Evolutionary conservation across 2,329 filamentous ascomycete species (phyloP), one percentile per base, ranked within the genome.

Genomic region (Didymellaceae sp.): DNA sequence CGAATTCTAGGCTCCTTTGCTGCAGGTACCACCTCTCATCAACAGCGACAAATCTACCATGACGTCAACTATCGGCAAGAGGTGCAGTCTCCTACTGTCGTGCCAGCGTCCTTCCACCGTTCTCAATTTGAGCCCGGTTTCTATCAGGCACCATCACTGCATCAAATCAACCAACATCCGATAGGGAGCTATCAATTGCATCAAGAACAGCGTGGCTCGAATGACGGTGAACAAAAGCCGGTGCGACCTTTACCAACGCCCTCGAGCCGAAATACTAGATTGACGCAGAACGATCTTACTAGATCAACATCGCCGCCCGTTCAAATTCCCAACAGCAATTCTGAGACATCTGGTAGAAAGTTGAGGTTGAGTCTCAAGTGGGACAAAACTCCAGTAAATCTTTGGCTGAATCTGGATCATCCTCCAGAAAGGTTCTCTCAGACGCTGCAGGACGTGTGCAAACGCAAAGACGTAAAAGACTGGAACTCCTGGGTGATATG

Each of bases 291-390:
- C 22, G 21, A n/a, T 6, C 34, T 5, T 21, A 38, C 34, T n/a
- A 38, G n/a, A 24, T 38, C 34, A 17, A 38, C 10, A 24, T 16
- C 14, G 35, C 14, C 22, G 9, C 35, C 35, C 28, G 22, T 28
- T 28, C 21, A 26, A 39, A 39, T 18, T 24, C 24, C 35, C 8
- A 39, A 24, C 35, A 39, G 18, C 11, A 11, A 39, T 28, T 28
- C 35, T 11, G 35, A 39, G 14, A 16, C 21, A 24, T 14, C 35
- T 39, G 28, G 18, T 14, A 39, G 35, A 39, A 39, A 13, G 18
- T 28, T 39, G 22, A 39, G 35, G 13, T 17, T 39, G 35, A 39
- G 22, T 18, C 35, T 39, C n/a, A 39, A 39, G 22, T 39, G 35
- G 35, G 35, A 18, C n/a, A 28, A 21, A 11, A 39, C 21, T 9